Base-by-base conservation (phyloP, 2,329 filamentous ascomycete species). In the Cytospora mali region DNA sequence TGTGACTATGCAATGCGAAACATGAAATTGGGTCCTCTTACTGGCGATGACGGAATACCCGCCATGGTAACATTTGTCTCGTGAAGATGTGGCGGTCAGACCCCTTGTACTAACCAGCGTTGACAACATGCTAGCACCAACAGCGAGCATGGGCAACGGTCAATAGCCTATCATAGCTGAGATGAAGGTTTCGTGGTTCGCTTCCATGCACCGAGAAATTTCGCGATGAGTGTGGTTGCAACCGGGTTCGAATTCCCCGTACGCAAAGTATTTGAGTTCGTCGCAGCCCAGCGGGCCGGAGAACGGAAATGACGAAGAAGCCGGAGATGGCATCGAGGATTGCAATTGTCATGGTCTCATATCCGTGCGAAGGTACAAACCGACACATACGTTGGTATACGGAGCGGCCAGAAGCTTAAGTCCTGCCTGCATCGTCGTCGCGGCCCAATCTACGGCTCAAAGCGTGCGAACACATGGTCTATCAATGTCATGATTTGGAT, bases 91-190 rank as follows among this genome's bases (percentile, higher is more conserved):
- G 29, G 54, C 50, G 58, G 39, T 31, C 28, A 54, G 50, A 23
- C n/a, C 7, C 9, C n/a, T 23, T 46, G 23, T 18, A 50, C 25
- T 18, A 31, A 53, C 52, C 27, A 16, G n/a, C 46, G 18, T 46
- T 21, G 49, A 16, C 49, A 59, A 18, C n/a, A 46, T 46, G 50
- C 51, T 54, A 60, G 50, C 51, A 60, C 18, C 50, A 60, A n/a
- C n/a, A n/a, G n/a, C n/a, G n/a, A n/a, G n/a, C n/a, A n/a, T n/a
- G n/a, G n/a, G n/a, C n/a, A n/a, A 60, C 58, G 58, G 58, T 23
- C n/a, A 46, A 46, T 23, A 42, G 21, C 11, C 42, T 46, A 46
- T 46, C 4, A 23, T 42, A 46, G 9, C 7, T 46, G 4, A 13
- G 42, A 10, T 7, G 42, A 23, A 11, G 9, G 2, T n/a, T n/a